Evolutionary conservation across 768 basidiomycete species (phyloP).

Genomic region (Mycena indigotica): DNA sequence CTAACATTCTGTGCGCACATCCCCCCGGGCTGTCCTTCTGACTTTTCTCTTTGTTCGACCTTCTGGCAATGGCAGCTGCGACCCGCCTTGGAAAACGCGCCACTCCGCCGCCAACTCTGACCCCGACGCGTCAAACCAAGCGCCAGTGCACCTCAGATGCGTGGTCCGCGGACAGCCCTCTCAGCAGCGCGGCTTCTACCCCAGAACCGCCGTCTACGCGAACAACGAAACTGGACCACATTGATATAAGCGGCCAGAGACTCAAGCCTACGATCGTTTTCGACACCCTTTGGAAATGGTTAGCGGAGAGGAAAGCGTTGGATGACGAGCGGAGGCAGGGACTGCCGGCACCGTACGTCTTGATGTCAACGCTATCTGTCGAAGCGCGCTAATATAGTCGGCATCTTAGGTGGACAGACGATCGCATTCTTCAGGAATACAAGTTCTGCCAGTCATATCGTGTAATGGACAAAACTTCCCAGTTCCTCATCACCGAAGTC

Average conservation of each 20-base stretch:
- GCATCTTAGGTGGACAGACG: slow-evolving; percentile 63
- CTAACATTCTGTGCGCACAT: no score
- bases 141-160: not conserved
- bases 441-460: slow-evolving; percentile 78
- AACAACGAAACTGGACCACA: no score
- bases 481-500: slow-evolving; percentile 69
- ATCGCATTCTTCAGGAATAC: slow-evolving; percentile 55
- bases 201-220: not conserved
- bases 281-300: slow-evolving; percentile 62
- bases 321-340: slow-evolving; percentile 57
- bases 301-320: slow-evolving; percentile 59
- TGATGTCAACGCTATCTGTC: not conserved
- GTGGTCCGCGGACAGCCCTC: not conserved
- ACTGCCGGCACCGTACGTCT: slow-evolving; percentile 52
- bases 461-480: slow-evolving; percentile 68
- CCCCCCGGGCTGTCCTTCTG: no score
- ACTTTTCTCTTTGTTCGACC: no score
- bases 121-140: not conserved
- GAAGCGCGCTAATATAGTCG: not conserved
- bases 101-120: no score
- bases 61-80: no score
- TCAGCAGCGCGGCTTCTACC: not conserved
- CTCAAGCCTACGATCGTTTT: slow-evolving; percentile 55
- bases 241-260: slow-evolving; percentile 40
- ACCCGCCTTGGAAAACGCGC: no score